Evolutionary conservation across 1,284 basidiomycete species (phyloP).

Genomic region (Pyrrhoderma noxium): DNA sequence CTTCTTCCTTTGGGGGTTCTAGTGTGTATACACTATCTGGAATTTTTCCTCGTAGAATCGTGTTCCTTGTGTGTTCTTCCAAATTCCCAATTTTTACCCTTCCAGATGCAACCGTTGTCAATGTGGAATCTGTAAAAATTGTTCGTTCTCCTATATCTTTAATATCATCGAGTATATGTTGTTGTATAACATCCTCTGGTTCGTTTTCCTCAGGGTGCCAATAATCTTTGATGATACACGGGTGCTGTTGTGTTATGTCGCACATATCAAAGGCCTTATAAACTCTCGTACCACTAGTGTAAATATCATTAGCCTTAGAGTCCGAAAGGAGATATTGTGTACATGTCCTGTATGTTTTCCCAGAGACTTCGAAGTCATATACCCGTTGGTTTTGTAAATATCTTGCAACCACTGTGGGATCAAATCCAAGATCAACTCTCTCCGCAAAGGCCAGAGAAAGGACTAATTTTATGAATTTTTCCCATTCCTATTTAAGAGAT

Average conservation of each 20-base stretch:
- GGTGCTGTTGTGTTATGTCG: not conserved
- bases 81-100: not conserved
- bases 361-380: not conserved
- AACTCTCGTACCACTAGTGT: not conserved
- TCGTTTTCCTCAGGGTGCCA: constrained; percentile 2
- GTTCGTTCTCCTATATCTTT: not conserved
- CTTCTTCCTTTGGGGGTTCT: not conserved
- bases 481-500: too few relatives aligned
- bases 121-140: not conserved
- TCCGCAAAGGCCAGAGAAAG: constrained; percentile 5
- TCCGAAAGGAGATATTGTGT: constrained; percentile 4
- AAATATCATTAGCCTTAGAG: not conserved
- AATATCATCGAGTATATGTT: not conserved
- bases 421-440: constrained; percentile 6
- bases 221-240: not conserved
- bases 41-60: constrained; percentile 1
- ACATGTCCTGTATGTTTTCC: not conserved
- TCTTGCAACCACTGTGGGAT: not conserved
- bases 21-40: not conserved
- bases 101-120: constrained; percentile 2
- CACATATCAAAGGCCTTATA: not conserved
- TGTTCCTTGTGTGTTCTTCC: constrained; percentile 7
- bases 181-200: not conserved
- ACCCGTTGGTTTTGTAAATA: not conserved
- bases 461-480: too few relatives aligned